Evolutionary conservation across 2,329 filamentous ascomycete species (phyloP).

Genomic region (Byssochlamys sp.): DNA sequence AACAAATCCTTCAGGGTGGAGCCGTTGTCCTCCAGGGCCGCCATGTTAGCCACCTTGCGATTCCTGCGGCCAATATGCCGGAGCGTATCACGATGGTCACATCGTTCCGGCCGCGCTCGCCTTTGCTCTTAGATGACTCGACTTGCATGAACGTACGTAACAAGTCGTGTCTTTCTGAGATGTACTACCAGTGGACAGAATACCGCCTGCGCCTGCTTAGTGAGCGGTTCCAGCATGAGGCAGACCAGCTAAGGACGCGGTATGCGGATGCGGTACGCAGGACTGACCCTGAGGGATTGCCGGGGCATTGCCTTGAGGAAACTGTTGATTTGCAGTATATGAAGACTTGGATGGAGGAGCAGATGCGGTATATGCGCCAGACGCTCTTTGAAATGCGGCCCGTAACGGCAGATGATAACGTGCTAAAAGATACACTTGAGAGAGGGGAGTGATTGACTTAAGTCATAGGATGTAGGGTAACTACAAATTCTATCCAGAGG

Average conservation of each 20-base stretch:
- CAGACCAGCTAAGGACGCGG: constrained; percentile 35
- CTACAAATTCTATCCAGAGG: too few species aligned
- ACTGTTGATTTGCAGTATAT: constrained; percentile 17
- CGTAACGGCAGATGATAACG: neutral
- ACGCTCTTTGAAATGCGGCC: constrained; percentile 24
- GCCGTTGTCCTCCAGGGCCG: constrained; percentile 49
- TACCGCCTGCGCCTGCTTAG: constrained; percentile 16
- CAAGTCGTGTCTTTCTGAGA: constrained; percentile 17
- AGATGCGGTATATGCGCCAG: constrained; percentile 21
- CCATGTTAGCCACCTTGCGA: constrained; percentile 49
- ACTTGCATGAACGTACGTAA: constrained; percentile 14
- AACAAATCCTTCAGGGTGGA: constrained; percentile 31
- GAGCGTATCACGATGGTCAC: constrained; percentile 52
- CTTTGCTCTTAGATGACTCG: constrained; percentile 13
- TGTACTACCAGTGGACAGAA: constrained; percentile 22
- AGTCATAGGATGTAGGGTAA: neutral
- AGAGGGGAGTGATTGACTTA: neutral
- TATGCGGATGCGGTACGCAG: constrained; percentile 15
- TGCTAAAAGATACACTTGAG: neutral
- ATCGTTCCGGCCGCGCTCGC: constrained; percentile 44
- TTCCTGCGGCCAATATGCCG: constrained; percentile 41
- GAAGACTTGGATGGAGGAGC: constrained; percentile 17
- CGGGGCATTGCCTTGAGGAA: constrained; percentile 16
- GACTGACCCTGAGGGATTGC: constrained; percentile 13
- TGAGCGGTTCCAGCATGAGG: constrained; percentile 13